Evolutionary conservation across 805 yeast species (phyloP).

Genomic region (Candida alai): DNA sequence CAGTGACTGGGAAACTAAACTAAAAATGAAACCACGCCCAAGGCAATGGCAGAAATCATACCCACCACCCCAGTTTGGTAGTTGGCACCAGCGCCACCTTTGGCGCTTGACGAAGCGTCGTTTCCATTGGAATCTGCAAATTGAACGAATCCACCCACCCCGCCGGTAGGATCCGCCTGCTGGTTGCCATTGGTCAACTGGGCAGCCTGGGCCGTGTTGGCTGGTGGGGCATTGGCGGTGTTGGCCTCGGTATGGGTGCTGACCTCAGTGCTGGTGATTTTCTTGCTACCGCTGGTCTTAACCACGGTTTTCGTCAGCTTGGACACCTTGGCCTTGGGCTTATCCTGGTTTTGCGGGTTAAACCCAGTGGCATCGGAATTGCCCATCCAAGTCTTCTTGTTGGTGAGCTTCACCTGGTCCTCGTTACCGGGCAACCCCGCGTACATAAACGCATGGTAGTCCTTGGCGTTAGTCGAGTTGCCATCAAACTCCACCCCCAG

Average conservation of each 20-base stretch:
- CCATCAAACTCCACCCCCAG: conserved; percentile 36
- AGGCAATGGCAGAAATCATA: conserved; percentile 15
- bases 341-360: conserved; percentile 43
- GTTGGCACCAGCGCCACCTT: conserved; percentile 5
- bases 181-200: conserved; percentile 12
- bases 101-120: conserved; percentile 10
- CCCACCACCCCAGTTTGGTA: conserved; percentile 15
- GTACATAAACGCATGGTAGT: conserved; percentile 45
- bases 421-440: conserved; percentile 41
- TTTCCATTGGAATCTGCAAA: conserved; percentile 17
- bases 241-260: conserved; percentile 10
- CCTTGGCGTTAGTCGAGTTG: conserved; percentile 48
- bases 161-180: conserved; percentile 16
- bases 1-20: conserved; percentile 5
- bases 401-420: conserved; percentile 51
- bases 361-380: conserved; percentile 63
- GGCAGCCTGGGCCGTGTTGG: conserved; percentile 4
- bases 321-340: conserved; percentile 4
- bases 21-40: conserved; percentile 18
- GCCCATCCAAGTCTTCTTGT: conserved; percentile 58
- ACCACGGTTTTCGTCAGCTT: conserved; percentile 9
- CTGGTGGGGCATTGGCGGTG: conserved; percentile 8
- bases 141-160: conserved; percentile 39
- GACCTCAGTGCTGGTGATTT: conserved; percentile 14
- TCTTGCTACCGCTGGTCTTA: conserved; percentile 17